A percentile compares a stretch with the other conserved stretches of the same genome.
phyloP scores from a whole-genome alignment of 1,284 basidiomycete species.

The Trichosporon ovoides region DNA sequence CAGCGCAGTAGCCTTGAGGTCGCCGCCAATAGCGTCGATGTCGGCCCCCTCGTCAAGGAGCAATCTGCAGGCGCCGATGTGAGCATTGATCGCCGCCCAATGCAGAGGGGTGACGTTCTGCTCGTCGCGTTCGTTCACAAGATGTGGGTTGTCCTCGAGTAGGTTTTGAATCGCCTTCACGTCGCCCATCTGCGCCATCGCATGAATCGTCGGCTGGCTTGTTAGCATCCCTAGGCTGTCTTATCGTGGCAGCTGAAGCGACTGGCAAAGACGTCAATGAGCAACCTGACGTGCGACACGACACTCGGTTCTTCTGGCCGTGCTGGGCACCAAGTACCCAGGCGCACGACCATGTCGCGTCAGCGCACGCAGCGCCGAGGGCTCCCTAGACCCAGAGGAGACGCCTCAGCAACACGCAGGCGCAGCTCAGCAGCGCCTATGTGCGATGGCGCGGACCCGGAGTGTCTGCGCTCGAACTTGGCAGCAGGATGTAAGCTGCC shows the following conservation, averaged over 20 bases:
- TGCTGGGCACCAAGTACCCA: background rate
- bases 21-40: conserved; percentile 88
- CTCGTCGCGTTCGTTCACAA: conserved; percentile 75
- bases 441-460: too few relatives aligned
- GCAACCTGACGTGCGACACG: background rate
- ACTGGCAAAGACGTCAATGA: background rate
- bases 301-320: background rate
- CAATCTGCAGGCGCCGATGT: conserved; percentile 51
- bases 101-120: conserved; percentile 93
- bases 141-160: conserved; percentile 62
- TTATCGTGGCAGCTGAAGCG: background rate
- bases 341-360: background rate
- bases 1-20: conserved; percentile 89
- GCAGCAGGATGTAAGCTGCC: background rate
- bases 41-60: conserved; percentile 91
- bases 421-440: background rate
- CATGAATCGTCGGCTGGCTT: conserved; percentile 61
- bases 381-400: background rate
- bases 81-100: conserved; percentile 72
- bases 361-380: background rate
- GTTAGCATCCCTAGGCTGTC: background rate
- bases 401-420: background rate
- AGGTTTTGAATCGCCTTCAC: conserved; percentile 62
- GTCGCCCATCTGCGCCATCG: conserved; percentile 83
- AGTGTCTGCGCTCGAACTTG: background rate